Evolutionary conservation across 1,284 basidiomycete species (phyloP).

Genomic region (Pyrrhoderma noxium): DNA sequence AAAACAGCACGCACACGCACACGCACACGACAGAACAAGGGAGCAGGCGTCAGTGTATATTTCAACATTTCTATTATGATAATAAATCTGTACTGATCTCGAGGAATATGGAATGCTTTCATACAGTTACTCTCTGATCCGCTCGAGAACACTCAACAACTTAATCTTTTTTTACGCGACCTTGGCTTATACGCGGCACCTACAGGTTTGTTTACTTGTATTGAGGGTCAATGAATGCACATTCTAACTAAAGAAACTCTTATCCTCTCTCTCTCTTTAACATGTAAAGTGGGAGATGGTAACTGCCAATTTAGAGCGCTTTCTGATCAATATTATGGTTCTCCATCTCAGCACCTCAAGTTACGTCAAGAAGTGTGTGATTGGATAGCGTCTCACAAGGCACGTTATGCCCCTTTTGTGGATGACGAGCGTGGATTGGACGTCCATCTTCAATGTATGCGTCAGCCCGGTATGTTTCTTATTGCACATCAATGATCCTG

Average conservation of each 20-base stretch:
- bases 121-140: slow-evolving; percentile 55
- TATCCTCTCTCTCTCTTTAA: slow-evolving; percentile 77
- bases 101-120: no score
- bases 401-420: slow-evolving; percentile 81
- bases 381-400: slow-evolving; percentile 65
- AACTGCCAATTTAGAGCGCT: slow-evolving; percentile 84
- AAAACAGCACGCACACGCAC: slow-evolving; percentile 17
- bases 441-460: slow-evolving; percentile 67
- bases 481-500: slow-evolving; percentile 22
- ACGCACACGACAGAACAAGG: slow-evolving; percentile 19
- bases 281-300: slow-evolving; percentile 76
- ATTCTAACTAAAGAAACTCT: no score
- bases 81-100: no score
- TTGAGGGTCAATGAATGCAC: no score
- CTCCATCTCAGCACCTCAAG: slow-evolving; percentile 59
- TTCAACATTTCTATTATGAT: no score
- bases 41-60: slow-evolving; percentile 17
- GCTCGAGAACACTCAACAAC: slow-evolving; percentile 52
- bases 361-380: slow-evolving; percentile 75
- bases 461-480: slow-evolving; percentile 55
- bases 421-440: slow-evolving; percentile 77
- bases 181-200: slow-evolving; percentile 42
- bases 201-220: background rate
- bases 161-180: slow-evolving; percentile 61
- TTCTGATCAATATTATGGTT: slow-evolving; percentile 77